Conservation (phyloP, 768 basidiomycete species). For the Ramaria rubella region DNA sequence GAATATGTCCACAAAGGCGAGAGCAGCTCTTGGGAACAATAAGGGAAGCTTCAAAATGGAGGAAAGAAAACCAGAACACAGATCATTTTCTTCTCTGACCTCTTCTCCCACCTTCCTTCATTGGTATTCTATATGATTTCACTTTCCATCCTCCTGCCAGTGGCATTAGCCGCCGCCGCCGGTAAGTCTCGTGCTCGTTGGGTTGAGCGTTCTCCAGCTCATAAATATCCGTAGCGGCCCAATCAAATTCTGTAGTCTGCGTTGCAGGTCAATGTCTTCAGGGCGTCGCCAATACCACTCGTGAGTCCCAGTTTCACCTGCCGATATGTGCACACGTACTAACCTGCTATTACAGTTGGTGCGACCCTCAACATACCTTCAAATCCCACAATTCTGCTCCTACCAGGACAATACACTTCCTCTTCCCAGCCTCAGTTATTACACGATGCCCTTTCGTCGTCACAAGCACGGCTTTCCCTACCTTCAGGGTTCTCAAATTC, state of each 20-base stretch:
- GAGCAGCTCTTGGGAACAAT: not conserved
- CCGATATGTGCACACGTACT: conserved; percentile 6
- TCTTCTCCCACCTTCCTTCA: conserved; percentile 7
- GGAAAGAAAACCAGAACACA: not conserved
- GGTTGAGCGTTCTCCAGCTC: not conserved
- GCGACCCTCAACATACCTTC: conserved; percentile 50
- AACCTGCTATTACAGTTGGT: conserved; percentile 47
- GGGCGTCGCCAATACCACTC: conserved; percentile 66
- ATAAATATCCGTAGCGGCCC: conserved; percentile 38
- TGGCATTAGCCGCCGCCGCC: conserved; percentile 4
- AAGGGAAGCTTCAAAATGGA: conserved; percentile 1
- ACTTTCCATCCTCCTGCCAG: conserved; percentile 4
- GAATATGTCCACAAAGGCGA: not conserved
- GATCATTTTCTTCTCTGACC: not conserved
- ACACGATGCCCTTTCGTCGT: conserved; percentile 57
- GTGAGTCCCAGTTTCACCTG: conserved; percentile 36
- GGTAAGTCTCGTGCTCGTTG: not conserved
- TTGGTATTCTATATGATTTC: not conserved
- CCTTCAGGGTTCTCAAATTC: conserved; percentile 57
- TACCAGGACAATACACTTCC: conserved; percentile 72
- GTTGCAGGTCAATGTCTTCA: conserved; percentile 86
- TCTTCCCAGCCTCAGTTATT: conserved; percentile 68
- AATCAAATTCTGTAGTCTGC: conserved; percentile 55
- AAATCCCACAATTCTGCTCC: conserved; percentile 50
- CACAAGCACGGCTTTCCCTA: conserved; percentile 50